Evolutionary conservation across 306 rosid species (phyloP).

Genomic region (Rosa chinensis): DNA sequence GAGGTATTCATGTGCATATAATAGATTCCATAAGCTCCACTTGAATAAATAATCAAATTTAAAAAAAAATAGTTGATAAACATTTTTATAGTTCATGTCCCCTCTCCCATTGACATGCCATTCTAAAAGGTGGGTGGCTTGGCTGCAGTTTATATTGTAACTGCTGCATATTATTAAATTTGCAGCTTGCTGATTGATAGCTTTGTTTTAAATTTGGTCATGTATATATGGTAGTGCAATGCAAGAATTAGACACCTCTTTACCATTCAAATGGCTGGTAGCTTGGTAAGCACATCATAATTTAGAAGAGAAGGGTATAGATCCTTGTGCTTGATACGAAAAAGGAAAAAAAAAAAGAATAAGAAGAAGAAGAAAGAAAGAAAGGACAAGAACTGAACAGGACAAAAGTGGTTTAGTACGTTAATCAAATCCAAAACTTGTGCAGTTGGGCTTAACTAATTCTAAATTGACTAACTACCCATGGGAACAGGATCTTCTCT

Average conservation of each 20-base stretch:
- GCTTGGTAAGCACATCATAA: background rate
- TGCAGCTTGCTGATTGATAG: background rate
- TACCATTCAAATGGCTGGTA: background rate
- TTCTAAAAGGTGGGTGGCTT: constrained; percentile 19
- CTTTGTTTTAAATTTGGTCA: background rate
- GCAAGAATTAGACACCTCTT: background rate
- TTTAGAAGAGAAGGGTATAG: background rate
- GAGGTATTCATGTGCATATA: background rate
- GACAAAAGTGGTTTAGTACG: constrained; percentile 8
- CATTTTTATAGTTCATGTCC: constrained; percentile 9
- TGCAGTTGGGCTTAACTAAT: background rate
- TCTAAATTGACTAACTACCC: background rate
- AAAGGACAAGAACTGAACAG: constrained; percentile 2
- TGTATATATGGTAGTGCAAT: background rate
- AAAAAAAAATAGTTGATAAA: background rate
- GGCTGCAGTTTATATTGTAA: constrained; percentile 2
- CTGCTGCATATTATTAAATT: background rate
- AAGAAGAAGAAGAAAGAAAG: no score
- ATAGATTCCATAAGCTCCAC: background rate
- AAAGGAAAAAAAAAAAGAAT: background rate
- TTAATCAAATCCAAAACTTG: constrained; percentile 3
- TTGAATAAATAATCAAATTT: background rate
- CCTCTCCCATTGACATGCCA: constrained; percentile 20
- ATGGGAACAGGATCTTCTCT: background rate
- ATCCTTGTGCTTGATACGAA: background rate